Evolutionary conservation across 495 filamentous ascomycete genomes (phyloP), one percentile per base, ranked within the genome.

Genomic region (Penicillium silybi): DNA sequence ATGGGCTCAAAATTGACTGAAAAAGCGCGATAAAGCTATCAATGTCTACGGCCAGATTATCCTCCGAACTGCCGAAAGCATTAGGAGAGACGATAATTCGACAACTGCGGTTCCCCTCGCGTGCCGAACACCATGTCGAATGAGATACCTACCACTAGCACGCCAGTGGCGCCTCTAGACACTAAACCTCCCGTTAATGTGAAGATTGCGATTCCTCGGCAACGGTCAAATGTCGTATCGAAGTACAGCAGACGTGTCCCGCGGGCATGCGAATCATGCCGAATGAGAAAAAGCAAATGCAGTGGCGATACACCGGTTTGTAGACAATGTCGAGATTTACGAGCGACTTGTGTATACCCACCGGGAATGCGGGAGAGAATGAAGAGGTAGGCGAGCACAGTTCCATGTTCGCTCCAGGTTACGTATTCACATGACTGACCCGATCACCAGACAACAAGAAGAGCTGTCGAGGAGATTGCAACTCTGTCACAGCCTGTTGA

Each of bases 191-290:
- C 25, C 6, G 3, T 23, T 6, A 44, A 44, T 17, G 23, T 32
- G 29, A 57, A 53, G 37, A 38, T 57, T 16, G 50, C 50, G n/a
- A 57, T 57, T 13, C 54, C 54, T 15, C 50, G 54, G 15, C 34
- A 50, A 18, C 40, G 26, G 7, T 35, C 34, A 10, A 19, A 2
- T 7, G 35, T 20, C 16, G n/a, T 20, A 27, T 23, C 16, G 15
- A 18, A 41, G 18, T 40, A 44, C 15, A 25, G 37, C 22, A 40
- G 42, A 18, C 70, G 75, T 19, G 74, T 78, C 17, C 67, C 66
- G 18, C 63, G 75, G 50, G 86, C 86, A 10, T 89, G 86, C 57
- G 85, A 85, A 77, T 82, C 85, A 15, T 89, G 86, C 66, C 68
- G 84, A 27, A 79, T 84, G 56, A 72, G 86, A 29, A 85, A 85